Evolutionary conservation across 2,329 filamentous ascomycete species (phyloP).

Genomic region (Bisporella sp.): DNA sequence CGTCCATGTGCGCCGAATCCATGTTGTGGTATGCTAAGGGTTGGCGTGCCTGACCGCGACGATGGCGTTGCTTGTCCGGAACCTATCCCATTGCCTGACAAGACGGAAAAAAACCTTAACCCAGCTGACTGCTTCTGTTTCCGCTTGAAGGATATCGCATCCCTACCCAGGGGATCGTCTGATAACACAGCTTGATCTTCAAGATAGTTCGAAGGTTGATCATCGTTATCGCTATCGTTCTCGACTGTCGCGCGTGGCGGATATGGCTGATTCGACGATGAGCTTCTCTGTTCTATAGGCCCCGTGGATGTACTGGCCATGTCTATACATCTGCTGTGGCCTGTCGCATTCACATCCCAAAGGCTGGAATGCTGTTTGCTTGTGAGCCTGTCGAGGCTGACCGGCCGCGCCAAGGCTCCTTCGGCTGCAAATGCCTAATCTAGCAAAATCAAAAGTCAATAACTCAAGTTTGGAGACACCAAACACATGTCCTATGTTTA

Average conservation of each 20-base stretch:
- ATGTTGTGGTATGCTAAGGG: constrained; percentile 7
- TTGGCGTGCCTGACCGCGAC: constrained; percentile 17
- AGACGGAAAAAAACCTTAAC: constrained; percentile 21
- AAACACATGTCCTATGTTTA: not conserved
- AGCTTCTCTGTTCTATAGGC: constrained; percentile 13
- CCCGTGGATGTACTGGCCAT: constrained; percentile 27
- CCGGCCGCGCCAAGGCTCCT: no score
- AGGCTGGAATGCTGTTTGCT: no score
- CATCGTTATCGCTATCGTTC: constrained; percentile 36
- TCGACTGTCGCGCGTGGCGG: constrained; percentile 17
- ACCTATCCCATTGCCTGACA: constrained; percentile 15
- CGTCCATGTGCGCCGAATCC: constrained; percentile 12
- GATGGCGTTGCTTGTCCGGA: constrained; percentile 19
- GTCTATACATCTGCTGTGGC: constrained; percentile 16
- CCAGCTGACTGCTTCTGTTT: constrained; percentile 41
- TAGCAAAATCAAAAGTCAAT: no score
- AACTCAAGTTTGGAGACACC: no score
- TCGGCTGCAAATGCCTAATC: no score
- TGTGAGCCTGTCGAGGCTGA: no score
- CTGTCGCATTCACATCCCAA: constrained; percentile 4
- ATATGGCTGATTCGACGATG: constrained; percentile 18
- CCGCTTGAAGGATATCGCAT: constrained; percentile 64
- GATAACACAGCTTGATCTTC: constrained; percentile 36
- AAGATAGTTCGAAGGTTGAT: constrained; percentile 22
- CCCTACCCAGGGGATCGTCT: constrained; percentile 48